phyloP scores from a whole-genome alignment of 208 protist genomes.

The Trypanosomatidae sp. region DNA sequence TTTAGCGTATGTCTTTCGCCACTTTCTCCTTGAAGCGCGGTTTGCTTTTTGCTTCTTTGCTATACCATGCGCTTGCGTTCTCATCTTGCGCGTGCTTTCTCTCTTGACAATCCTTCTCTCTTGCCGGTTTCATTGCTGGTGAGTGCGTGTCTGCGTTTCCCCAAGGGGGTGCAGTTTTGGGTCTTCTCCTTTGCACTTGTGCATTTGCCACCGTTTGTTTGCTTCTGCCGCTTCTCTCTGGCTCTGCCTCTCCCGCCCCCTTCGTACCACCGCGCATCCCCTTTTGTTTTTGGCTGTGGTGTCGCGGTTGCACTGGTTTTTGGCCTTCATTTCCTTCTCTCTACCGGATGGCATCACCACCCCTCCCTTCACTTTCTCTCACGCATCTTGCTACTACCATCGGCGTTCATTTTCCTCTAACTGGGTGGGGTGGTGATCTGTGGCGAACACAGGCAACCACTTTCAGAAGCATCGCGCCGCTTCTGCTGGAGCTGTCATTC shows the following conservation, averaged over 20 bases:
- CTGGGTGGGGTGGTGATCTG: slow-evolving; percentile 31
- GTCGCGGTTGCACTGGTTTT: background rate
- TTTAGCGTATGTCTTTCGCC: background rate
- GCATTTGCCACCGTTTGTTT: background rate
- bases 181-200: background rate
- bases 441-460: slow-evolving; percentile 42
- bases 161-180: background rate
- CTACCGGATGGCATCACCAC: background rate
- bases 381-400: slow-evolving; percentile 20
- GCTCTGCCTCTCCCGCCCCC: background rate
- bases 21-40: background rate
- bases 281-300: background rate
- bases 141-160: background rate
- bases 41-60: slow-evolving; percentile 18
- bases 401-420: slow-evolving; percentile 50
- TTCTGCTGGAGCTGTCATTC: slow-evolving; percentile 26
- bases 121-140: background rate
- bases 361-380: background rate
- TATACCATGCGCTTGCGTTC: background rate
- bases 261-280: background rate
- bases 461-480: slow-evolving; percentile 36
- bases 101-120: background rate
- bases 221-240: background rate
- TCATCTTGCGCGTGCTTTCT: too few relatives aligned
- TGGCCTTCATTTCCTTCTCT: background rate